These are phyloP conservation scores for Plasmodium cynomolgi DNA, from an alignment of 169 alveolate species.

Conservation along the genomic window DNA sequence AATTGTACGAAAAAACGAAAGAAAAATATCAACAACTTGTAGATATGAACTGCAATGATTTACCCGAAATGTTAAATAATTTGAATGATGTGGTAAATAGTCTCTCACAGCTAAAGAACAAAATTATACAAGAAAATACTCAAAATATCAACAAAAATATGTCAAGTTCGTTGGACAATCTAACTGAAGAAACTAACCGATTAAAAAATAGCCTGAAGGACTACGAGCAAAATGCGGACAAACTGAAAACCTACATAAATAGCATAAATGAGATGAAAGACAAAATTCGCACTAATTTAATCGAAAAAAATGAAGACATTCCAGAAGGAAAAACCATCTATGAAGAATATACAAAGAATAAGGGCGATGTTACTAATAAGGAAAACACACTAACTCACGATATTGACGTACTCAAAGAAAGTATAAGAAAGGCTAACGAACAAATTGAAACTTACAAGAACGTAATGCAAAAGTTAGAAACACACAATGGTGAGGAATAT, in stretches of 20 bases:
- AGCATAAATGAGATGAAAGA: neutral
- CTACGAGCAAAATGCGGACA: neutral
- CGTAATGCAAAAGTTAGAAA: neutral
- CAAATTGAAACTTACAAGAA: neutral
- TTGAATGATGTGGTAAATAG: neutral
- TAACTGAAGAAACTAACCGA: neutral
- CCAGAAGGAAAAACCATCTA: neutral
- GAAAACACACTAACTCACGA: neutral
- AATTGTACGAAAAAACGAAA: neutral
- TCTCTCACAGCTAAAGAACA: neutral
- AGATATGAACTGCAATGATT: neutral
- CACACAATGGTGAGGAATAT: neutral
- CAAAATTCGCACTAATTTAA: neutral
- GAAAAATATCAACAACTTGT: neutral
- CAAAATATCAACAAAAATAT: neutral
- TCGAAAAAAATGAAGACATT: neutral
- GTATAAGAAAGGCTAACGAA: neutral
- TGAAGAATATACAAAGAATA: neutral
- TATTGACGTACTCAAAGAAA: neutral
- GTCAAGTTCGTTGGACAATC: neutral
- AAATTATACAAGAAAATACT: no score
- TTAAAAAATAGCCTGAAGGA: no score
- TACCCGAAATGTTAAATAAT: neutral
- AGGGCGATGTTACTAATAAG: neutral
- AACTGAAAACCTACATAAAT: neutral